Evolutionary conservation across 2,329 filamentous ascomycete species (phyloP), one percentile per base, ranked within the genome.

Genomic region (Claviceps spartinae): DNA sequence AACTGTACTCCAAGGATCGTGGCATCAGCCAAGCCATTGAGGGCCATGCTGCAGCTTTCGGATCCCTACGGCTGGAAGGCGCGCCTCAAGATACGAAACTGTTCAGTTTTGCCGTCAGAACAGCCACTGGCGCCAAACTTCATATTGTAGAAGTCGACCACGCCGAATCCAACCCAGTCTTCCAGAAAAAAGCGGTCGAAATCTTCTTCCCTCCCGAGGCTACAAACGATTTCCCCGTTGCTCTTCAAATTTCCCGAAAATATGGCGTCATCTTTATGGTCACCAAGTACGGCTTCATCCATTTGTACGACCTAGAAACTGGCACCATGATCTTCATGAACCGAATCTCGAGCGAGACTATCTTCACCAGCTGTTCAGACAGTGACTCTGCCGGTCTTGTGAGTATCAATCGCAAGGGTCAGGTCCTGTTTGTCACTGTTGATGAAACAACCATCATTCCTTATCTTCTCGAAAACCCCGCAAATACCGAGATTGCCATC

Each of bases 271-370:
- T 98, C 63, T 96, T 96, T 71, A 82, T 98, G 63, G 88, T 98
- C 56, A 98, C 93, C 53, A 98, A 98, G 70, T 98, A 96, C 64
- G 93, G 93, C 50, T 98, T 97, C 72, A 97, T 98, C 62, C 93
- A 98, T 71, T 80, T 98, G 24, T 97, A 98, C 72, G 94, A 98
- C 64, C 81, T 98, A 53, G 94, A 98, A 74, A 93, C 87, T 7
- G 94, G 88, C 54, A 86, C 86, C 13, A 94, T 88, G 67, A 93
- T 98, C 66, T 98, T 96, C 79, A 94, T 98, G 89, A 98, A 98
- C 77, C 86, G 94, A 61, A 98, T 98, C 63, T 98, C 93, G 37
- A 95, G 89, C 74, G 93, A 98, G 67, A 98, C 93, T 26, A 97
- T 98, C 67, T 98, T 98, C 73, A 94, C 91, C 26, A 96, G 90